Base-by-base conservation (phyloP, 1,284 basidiomycete species). In the Clitocybe nebularis region DNA sequence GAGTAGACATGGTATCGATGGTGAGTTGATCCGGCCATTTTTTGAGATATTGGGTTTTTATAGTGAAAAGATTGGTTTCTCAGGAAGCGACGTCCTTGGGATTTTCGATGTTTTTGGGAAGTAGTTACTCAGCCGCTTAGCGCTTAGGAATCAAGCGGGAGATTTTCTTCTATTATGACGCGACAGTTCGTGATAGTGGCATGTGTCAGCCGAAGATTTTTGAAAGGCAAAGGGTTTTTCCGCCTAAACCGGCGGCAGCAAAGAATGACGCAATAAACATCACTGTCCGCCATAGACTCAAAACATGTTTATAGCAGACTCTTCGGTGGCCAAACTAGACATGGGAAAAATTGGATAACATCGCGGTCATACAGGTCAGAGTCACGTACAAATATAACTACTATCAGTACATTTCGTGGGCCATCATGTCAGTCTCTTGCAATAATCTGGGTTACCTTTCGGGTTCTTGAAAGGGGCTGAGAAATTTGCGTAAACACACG, bases 391-490 rank as follows among this genome's bases (percentile, higher is more conserved):
- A n/a, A n/a, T n/a, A n/a, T n/a, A n/a, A n/a, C n/a, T n/a, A n/a
- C n/a, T 14, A 32, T 32, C 19, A 32, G 14, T 16, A 32, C 5
- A 17, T 16, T 9, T 32, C 29, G 11, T 8, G 29, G 13, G 11
- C 11, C 25, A 19, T 34, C 26, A 48, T 21, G 53, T 57, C 25
- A 62, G 43, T 10, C 57, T 45, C 39, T 56, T 50, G 37, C 61
- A 63, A 41, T 63, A 62, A 44, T 63, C 61, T 4, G 60, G 60
- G 32, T 62, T 62, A 3, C 60, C 60, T 29, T 42, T 45, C 4
- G 61, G 60, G 39, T 63, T 63, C 61, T 61, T 26, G 16, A 10
- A 36, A 43, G 4, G 13, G 28, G 11, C 21, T 25, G 3, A 23
- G 17, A 11, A 17, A 23, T 17, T 19, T 16, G 4, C 25, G 30